Evolutionary conservation across 1,284 basidiomycete genomes (phyloP).

Genomic region (Malassezia sympodialis): DNA sequence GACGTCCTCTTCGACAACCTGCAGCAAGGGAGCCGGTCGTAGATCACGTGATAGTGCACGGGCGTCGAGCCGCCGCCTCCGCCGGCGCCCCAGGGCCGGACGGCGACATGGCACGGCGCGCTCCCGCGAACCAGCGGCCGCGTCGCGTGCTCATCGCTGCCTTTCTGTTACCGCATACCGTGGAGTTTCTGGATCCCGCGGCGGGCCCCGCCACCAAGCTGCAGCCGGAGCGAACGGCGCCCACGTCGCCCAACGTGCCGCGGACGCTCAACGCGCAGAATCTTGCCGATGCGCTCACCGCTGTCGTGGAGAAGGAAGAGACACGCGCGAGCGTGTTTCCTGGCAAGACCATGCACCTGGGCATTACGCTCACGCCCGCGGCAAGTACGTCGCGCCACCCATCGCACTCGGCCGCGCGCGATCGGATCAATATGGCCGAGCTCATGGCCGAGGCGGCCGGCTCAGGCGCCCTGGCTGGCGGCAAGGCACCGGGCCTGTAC

Average conservation of each 20-base stretch:
- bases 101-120: neutral
- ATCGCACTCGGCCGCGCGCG: constrained; percentile 24
- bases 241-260: constrained; percentile 21
- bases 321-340: neutral
- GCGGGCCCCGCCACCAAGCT: constrained; percentile 12
- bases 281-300: constrained; percentile 29
- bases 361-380: neutral
- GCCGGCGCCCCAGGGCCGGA: neutral
- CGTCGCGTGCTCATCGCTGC: constrained; percentile 40
- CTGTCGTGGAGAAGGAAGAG: constrained; percentile 17
- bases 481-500: constrained; percentile 5
- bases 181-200: constrained; percentile 25
- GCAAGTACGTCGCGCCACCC: constrained; percentile 13
- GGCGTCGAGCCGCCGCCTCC: neutral
- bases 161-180: constrained; percentile 38
- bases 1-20: constrained; percentile 18
- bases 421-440: constrained; percentile 35
- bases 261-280: constrained; percentile 18
- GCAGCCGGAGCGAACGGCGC: neutral
- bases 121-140: neutral
- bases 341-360: neutral
- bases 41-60: neutral
- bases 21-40: neutral
- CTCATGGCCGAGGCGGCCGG: constrained; percentile 36
- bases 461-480: neutral